Conservation (phyloP, 164 flowering plant genomes). For the Kalanchoe fedtschenkoi region DNA sequence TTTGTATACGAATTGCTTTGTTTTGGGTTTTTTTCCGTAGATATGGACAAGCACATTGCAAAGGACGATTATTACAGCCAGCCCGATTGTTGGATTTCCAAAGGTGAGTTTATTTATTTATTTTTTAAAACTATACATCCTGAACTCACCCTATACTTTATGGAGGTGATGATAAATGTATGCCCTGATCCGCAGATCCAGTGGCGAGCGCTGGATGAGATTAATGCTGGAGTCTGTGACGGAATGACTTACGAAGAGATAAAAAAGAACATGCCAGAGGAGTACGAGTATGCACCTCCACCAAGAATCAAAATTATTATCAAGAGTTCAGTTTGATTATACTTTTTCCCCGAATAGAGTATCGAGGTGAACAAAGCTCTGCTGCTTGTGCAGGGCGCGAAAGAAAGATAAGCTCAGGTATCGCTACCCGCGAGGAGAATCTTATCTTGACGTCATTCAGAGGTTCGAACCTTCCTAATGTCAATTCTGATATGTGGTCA, state of each 20-base stretch:
- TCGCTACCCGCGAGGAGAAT: slow-evolving; percentile 98
- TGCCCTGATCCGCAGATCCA: slow-evolving; percentile 43
- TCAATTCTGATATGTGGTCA: too few relatives aligned
- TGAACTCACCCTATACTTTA: not conserved
- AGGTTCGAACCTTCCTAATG: slow-evolving; percentile 38
- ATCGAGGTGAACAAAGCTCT: too few relatives aligned
- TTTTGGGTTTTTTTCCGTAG: slow-evolving; percentile 22
- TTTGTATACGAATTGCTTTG: not conserved
- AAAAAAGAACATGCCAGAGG: slow-evolving; percentile 97
- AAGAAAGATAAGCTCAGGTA: slow-evolving; percentile 93
- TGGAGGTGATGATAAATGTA: not conserved
- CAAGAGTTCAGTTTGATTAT: too few relatives aligned
- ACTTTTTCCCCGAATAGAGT: too few relatives aligned
- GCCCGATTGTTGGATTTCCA: slow-evolving; percentile 85
- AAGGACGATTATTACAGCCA: slow-evolving; percentile 85
- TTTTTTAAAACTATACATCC: not conserved
- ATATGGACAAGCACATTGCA: slow-evolving; percentile 99
- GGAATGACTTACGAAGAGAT: slow-evolving; percentile 99
- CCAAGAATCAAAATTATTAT: not conserved
- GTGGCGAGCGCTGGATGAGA: slow-evolving; percentile 99
- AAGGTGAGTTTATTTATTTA: slow-evolving; percentile 46
- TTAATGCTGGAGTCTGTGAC: slow-evolving; percentile 96
- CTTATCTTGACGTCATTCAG: slow-evolving; percentile 96
- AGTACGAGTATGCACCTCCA: slow-evolving; percentile 54
- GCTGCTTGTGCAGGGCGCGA: slow-evolving; percentile 65